Evolutionary conservation across 192 early-diverging fungal genomes (phyloP).

Genomic region (Umbelopsis ramanniana): DNA sequence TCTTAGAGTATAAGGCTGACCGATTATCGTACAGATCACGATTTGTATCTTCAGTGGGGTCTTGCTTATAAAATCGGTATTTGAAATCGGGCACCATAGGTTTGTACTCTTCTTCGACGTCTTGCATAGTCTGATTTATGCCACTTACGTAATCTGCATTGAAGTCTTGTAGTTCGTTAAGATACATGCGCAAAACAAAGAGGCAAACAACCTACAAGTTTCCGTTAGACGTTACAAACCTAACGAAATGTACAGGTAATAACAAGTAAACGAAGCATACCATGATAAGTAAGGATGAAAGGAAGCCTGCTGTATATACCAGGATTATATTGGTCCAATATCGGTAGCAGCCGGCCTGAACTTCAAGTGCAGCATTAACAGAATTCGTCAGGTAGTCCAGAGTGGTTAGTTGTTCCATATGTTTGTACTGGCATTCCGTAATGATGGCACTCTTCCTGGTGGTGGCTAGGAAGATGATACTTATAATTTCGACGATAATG

Average conservation of each 20-base stretch:
- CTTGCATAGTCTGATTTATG: not conserved
- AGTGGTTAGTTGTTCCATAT: not conserved
- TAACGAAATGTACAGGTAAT: too few relatives aligned
- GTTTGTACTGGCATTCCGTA: not conserved
- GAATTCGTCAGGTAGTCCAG: not conserved
- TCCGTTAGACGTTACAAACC: not conserved
- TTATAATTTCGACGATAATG: not conserved
- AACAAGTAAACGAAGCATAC: not conserved
- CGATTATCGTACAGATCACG: not conserved
- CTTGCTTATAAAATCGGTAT: too few relatives aligned
- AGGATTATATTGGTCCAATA: not conserved
- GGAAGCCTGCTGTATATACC: not conserved
- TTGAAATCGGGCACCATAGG: too few relatives aligned
- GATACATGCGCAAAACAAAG: not conserved
- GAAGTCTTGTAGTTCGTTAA: not conserved
- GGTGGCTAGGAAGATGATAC: not conserved
- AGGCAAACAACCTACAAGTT: not conserved
- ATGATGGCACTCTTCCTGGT: not conserved
- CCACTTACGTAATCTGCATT: not conserved
- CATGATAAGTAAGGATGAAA: not conserved
- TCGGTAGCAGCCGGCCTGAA: not conserved
- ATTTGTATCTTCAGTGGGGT: too few relatives aligned
- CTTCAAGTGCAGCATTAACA: not conserved
- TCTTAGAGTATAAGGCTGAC: not conserved
- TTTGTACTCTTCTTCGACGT: not conserved